Percentiles rank a stretch among this genome's conserved stretches.
Evolutionary conservation across 2,329 filamentous ascomycete species (phyloP).

Genomic region (Zasmidium angulare): DNA sequence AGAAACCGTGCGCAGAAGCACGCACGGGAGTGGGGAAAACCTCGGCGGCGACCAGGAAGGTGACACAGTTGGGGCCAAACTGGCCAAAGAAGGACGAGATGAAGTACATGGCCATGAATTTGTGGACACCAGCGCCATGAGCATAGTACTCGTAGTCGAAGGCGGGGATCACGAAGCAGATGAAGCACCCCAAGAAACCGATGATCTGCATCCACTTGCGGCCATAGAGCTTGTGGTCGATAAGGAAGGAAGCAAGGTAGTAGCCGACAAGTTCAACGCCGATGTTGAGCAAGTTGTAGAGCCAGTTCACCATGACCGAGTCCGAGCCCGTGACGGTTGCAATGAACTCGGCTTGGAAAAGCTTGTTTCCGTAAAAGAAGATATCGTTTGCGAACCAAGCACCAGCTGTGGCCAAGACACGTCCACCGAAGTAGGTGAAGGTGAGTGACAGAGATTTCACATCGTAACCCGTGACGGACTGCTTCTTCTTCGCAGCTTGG

Average conservation of each 20-base stretch:
- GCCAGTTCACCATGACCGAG: conserved; percentile 82
- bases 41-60: conserved; percentile 93
- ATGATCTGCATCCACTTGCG: conserved; percentile 95
- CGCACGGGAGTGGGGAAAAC: conserved; percentile 95
- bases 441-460: conserved; percentile 76
- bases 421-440: conserved; percentile 79
- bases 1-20: conserved; percentile 90
- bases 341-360: conserved; percentile 93
- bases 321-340: conserved; percentile 62
- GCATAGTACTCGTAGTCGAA: conserved; percentile 88
- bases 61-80: conserved; percentile 93
- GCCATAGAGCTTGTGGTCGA: conserved; percentile 95
- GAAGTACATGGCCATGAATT: conserved; percentile 99
- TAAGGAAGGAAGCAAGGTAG: conserved; percentile 83
- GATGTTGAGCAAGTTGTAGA: conserved; percentile 91
- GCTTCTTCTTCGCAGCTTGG: conserved; percentile 77
- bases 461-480: conserved; percentile 88
- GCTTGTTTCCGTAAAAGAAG: conserved; percentile 99
- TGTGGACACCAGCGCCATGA: conserved; percentile 66
- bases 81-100: conserved; percentile 98
- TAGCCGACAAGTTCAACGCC: conserved; percentile 83
- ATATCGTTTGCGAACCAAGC: conserved; percentile 96
- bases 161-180: conserved; percentile 88
- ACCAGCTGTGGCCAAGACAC: conserved; percentile 80
- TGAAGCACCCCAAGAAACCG: conserved; percentile 88